Base-by-base conservation (phyloP, 1,284 basidiomycete genomes). In the Retiboletus fuscus region DNA sequence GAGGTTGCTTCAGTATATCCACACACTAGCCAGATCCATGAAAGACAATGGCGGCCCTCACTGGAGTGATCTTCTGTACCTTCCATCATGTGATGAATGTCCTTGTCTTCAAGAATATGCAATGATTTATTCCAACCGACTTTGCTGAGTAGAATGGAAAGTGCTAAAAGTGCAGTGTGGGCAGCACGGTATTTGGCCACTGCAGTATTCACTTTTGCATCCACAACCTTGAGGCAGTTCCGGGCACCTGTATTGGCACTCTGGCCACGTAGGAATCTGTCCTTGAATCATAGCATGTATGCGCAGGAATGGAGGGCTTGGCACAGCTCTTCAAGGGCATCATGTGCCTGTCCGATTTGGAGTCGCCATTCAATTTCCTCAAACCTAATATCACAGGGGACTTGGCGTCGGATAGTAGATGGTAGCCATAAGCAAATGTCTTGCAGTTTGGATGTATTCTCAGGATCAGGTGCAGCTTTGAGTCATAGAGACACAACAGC, bases 361-460 rank as follows among this genome's bases (percentile, higher is more conserved):
- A 73, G 68, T 24, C 63, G 67, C 69, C 71, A 68, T 26, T 72
- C 63, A 1, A 67, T 51, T 20, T 72, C 66, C 13, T 62, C 2
- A 5, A 72, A 30, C 2, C 47, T 34, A 5, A 10, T 0, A 18
- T 61, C 39, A 20, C 69, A 71, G 15, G 61, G 26, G 7, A 63
- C 24, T 34, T 41, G 26, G 39, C 41, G 6, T n/a, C 13, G 18
- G 0, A 66, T 28, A 24, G 34, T 13, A 2, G 61, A 72, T 1
- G 65, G 71, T 2, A 72, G 53, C 47, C 57, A 65, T 2, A 72
- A 64, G 5, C 3, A 5, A 5, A 57, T 39, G 13, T n/a, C 3
- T 16, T 67, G 47, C 3, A 58, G 69, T 1, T 11, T 15, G 24
- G 5, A 55, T 13, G 41, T 6, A 1, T 3, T 7, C 12, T 26